Evolutionary conservation across 192 early-diverging fungal species (phyloP).

Genomic region (Nowakowskiella sp.): DNA sequence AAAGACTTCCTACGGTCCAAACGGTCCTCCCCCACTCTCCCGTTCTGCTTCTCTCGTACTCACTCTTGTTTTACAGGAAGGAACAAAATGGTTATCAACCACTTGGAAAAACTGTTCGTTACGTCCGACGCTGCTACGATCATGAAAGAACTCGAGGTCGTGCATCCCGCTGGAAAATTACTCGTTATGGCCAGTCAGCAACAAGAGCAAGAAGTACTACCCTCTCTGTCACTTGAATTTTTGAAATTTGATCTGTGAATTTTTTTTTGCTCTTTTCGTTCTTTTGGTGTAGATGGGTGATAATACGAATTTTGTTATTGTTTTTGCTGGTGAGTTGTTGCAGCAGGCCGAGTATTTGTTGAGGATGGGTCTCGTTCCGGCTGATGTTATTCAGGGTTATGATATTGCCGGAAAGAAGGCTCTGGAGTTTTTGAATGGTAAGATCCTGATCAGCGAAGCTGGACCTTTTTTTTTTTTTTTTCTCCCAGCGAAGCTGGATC

Average conservation of each 20-base stretch:
- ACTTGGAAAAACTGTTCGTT: conserved; percentile 95
- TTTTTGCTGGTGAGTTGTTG: conserved; percentile 90
- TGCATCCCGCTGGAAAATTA: conserved; percentile 94
- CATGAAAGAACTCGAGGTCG: conserved; percentile 92
- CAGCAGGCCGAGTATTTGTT: conserved; percentile 88
- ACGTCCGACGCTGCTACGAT: conserved; percentile 99
- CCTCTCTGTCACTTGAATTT: background rate
- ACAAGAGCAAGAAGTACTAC: conserved; percentile 81
- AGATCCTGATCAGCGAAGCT: conserved; percentile 2
- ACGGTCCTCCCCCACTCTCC: conserved; percentile 52
- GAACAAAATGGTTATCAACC: conserved; percentile 99
- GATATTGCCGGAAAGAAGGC: conserved; percentile 79
- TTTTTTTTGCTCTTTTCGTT: too few relatives aligned
- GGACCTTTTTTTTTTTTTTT: background rate
- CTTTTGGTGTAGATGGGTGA: conserved; percentile 66
- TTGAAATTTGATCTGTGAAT: too few relatives aligned
- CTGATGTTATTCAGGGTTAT: conserved; percentile 92
- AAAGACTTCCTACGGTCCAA: conserved; percentile 92
- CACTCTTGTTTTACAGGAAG: conserved; percentile 49
- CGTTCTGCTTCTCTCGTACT: background rate
- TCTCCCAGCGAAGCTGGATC: conserved; percentile 46
- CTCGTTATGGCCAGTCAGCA: conserved; percentile 94
- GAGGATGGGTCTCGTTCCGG: conserved; percentile 90
- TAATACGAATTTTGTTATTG: conserved; percentile 90
- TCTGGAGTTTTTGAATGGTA: conserved; percentile 73